Evolutionary conservation across 2,329 filamentous ascomycete genomes (phyloP).

Genomic region (Raffaelea deltoideospora): DNA sequence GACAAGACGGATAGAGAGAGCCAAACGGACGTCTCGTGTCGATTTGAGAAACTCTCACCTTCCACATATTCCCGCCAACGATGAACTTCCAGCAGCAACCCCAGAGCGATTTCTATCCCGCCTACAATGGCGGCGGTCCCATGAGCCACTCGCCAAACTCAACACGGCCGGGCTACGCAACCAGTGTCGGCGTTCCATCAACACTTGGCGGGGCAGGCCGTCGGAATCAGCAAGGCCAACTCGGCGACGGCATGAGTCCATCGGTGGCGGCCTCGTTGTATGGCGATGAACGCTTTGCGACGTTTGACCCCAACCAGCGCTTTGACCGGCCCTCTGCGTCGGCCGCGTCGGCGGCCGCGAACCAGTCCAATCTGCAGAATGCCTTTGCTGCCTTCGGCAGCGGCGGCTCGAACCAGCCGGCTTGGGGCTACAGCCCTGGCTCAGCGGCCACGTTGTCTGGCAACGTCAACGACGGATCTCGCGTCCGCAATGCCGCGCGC

Average conservation of each 20-base stretch:
- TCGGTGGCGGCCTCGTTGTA: slow-evolving; percentile 52
- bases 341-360: slow-evolving; percentile 9
- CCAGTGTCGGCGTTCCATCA: slow-evolving; percentile 31
- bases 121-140: slow-evolving; percentile 34
- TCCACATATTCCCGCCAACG: slow-evolving; percentile 9
- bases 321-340: slow-evolving; percentile 20
- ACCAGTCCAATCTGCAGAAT: slow-evolving; percentile 21
- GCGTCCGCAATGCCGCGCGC: slow-evolving; percentile 37
- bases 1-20: too few relatives aligned
- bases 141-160: slow-evolving; percentile 59
- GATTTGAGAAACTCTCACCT: too few relatives aligned
- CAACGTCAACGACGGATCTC: slow-evolving; percentile 47
- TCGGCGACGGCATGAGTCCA: slow-evolving; percentile 59
- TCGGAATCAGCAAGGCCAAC: slow-evolving; percentile 62
- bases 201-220: slow-evolving; percentile 41
- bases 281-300: slow-evolving; percentile 49
- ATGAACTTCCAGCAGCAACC: slow-evolving; percentile 40
- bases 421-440: slow-evolving; percentile 61
- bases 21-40: too few relatives aligned
- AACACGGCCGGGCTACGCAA: slow-evolving; percentile 44
- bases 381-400: slow-evolving; percentile 37
- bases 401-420: slow-evolving; percentile 42
- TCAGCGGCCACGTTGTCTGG: slow-evolving; percentile 46
- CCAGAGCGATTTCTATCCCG: slow-evolving; percentile 52
- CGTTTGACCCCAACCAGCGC: slow-evolving; percentile 40